Base-by-base conservation (phyloP, 176 grass and related monocot genomes). In the Echinochloa phyllopogon region DNA sequence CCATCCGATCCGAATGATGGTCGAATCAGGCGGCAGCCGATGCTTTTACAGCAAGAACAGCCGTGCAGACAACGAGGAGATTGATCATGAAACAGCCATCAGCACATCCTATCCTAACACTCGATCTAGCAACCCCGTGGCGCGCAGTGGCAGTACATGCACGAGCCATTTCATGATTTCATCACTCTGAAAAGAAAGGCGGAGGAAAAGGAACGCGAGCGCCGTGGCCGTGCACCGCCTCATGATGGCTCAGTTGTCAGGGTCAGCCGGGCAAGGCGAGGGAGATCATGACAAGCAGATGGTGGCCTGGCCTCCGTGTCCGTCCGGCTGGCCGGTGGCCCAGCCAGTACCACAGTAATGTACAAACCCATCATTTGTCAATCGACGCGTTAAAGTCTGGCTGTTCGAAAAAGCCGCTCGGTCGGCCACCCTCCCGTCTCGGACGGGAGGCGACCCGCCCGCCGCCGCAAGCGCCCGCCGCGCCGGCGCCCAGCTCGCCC, bases 1-100 rank as follows among this genome's bases (percentile, higher is more conserved):
- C 29, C 58, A 41, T 71, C 84, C n/a, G 24, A 77, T 48, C 49
- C 3, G 33, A 74, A 51, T 21, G 68, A 68, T 84, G 75, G 49
- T 67, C 36, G 17, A 48, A 67, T 75, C 49, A 40, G 82, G 53
- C 45, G 39, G 60, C 33, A 55, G 65, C 13, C 16, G 40, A 14
- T 2, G 47, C 56, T 57, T 79, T 82, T 48, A 49, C 24, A 48
- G 68, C 57, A 57, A 33, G 4, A 75, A 67, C 25, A 24, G 47
- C 72, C 71, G 27, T 52, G 71, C 69, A 49, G 69, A 49, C 44
- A 50, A 10, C 69, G 4, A 49, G 44, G 11, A 72, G 44, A 45
- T 25, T 42, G 27, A 43, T 13, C 42, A 7, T 10, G 10, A 25
- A 45, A 20, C 41, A 70, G 41, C 60, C 6, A 33, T 3, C 21